Evolutionary conservation across 805 yeast genomes (phyloP), one percentile per base, ranked within the genome.

Genomic region (Candida morakotiae): DNA sequence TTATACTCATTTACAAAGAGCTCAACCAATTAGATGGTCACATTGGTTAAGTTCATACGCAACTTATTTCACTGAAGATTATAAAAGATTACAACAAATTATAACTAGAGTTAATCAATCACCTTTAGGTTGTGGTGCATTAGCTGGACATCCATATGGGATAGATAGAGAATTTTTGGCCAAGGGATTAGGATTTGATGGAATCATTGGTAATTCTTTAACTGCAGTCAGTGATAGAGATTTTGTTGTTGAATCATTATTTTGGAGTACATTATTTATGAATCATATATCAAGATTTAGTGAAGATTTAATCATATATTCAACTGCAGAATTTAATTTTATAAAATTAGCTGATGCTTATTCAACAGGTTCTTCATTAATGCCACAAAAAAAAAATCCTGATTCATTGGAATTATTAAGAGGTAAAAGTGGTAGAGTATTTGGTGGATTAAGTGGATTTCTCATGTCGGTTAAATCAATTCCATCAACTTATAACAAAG

Each of bases 61-160:
- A 26, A 91, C 98, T 2, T 93, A 89, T 58, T 83, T 93, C 62
- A 77, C 89, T 8, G 88, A 88, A 56, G 99, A 93, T 59, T 80
- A 83, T 65, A 79, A 85, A 58, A 78, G 98, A 58, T 73, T 93
- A 49, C 65, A 75, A 46, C 93, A 94, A 64, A 73, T 93, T 38
- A 75, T 83, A 46, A 81, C 69, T 39, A 81, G 98, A 62, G 79
- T 87, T 39, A 93, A 94, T 58, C 79, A 75, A 49, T 83, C 88
- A 25, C 99, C 99, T 30, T 73, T 93, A 43, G 99, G 99, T 38
- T 81, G 91, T 4, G 99, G 99, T 52, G 99, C 99, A 6, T 74
- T 93, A 43, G 98, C 99, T 14, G 99, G 99, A 40, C 98, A 93
- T 60, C 98, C 99, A 27, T 93, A 89, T 56, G 98, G 98, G n/a